Conservation (phyloP, 2,329 filamentous ascomycete genomes). For the Aspergillus versicolor region DNA sequence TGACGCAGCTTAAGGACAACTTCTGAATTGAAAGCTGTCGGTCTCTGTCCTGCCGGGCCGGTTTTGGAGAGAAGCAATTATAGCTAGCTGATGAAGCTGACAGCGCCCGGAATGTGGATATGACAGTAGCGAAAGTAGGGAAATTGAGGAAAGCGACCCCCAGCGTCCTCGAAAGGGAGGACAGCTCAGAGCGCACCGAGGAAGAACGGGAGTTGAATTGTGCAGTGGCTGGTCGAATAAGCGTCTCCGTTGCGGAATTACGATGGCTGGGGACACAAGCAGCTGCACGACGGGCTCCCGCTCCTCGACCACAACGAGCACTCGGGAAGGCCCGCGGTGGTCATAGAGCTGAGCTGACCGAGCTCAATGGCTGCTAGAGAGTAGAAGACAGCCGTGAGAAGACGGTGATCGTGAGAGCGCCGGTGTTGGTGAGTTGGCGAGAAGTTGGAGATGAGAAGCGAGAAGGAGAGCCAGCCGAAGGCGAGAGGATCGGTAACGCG, state of each 20-base stretch:
- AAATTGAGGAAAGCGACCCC: slow-evolving; percentile 11
- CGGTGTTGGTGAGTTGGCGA: slow-evolving; percentile 6
- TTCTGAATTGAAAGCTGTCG: slow-evolving; percentile 5
- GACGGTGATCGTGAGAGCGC: slow-evolving; percentile 8
- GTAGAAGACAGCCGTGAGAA: neutral
- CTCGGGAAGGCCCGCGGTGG: slow-evolving; percentile 17
- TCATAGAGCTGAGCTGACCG: slow-evolving; percentile 19
- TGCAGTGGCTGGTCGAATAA: slow-evolving; percentile 35
- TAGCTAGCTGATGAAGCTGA: slow-evolving; percentile 10
- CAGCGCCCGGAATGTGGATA: slow-evolving; percentile 27
- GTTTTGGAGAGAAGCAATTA: slow-evolving; percentile 5
- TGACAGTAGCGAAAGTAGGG: slow-evolving; percentile 10
- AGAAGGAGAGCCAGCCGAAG: slow-evolving; percentile 3
- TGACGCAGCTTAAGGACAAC: slow-evolving; percentile 12
- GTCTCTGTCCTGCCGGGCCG: slow-evolving; percentile 11
- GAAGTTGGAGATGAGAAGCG: slow-evolving; percentile 3
- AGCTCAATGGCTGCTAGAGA: slow-evolving; percentile 18
- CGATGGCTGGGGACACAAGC: slow-evolving; percentile 38
- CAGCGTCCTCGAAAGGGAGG: slow-evolving; percentile 9
- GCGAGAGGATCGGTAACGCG: neutral
- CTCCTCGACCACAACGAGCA: slow-evolving; percentile 24
- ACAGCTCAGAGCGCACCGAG: slow-evolving; percentile 14
- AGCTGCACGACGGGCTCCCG: slow-evolving; percentile 15
- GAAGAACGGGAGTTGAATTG: slow-evolving; percentile 11
- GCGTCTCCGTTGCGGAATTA: slow-evolving; percentile 30